Percentiles rank a stretch among this genome's conserved stretches.
These are phyloP conservation scores for Aureobasidium sp. DNA, from an alignment of 2,329 filamentous ascomycete species.

Conservation along the genomic window DNA sequence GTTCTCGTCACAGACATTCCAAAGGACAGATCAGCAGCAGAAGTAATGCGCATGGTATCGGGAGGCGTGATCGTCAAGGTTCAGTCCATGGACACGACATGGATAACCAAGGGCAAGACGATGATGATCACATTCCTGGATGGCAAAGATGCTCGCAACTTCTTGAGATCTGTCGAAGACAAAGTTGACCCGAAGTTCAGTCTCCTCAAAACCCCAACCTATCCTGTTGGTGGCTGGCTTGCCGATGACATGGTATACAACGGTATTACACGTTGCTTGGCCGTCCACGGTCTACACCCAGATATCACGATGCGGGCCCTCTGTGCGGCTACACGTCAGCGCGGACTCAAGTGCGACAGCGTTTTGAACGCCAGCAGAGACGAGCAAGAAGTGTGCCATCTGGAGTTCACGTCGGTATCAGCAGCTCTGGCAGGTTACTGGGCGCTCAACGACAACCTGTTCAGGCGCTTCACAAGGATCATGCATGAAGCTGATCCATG, in stretches of 20 bases:
- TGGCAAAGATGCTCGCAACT: neutral
- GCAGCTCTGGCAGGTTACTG: neutral
- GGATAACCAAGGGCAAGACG: neutral
- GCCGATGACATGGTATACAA: neutral
- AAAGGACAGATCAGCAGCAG: neutral
- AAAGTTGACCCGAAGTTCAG: neutral
- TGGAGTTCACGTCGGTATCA: neutral
- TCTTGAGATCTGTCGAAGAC: neutral
- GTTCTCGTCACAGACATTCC: constrained; percentile 2
- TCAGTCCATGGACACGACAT: neutral
- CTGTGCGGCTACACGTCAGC: neutral
- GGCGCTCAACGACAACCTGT: neutral
- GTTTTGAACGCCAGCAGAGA: neutral
- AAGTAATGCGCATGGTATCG: neutral
- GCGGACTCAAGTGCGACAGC: neutral
- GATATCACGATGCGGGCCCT: neutral
- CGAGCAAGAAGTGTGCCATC: neutral
- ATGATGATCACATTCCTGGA: constrained; percentile 6
- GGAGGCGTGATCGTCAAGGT: constrained; percentile 1
- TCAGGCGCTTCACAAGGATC: neutral
- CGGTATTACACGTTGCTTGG: constrained; percentile 4
- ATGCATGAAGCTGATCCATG: neutral
- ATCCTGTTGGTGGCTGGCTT: neutral
- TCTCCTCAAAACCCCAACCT: neutral
- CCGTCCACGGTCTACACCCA: neutral